Conservation (phyloP, 2,329 filamentous ascomycete genomes). For the Ophiostoma sp. region DNA sequence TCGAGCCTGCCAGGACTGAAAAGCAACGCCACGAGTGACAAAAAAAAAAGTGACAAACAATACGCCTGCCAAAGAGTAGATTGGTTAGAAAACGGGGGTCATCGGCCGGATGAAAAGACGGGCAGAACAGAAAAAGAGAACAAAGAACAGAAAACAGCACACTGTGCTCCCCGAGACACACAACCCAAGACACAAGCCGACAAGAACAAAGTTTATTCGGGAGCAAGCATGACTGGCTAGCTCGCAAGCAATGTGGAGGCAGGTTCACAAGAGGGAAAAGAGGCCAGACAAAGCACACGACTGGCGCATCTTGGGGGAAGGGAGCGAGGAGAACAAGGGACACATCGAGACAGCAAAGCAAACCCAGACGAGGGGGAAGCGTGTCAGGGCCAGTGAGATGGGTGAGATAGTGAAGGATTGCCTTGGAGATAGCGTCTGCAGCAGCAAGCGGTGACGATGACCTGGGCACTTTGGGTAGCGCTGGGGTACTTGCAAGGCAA, state of each 20-base stretch:
- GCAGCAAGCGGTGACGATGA: background rate
- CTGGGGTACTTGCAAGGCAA: background rate
- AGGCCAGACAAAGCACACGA: background rate
- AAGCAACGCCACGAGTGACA: too few relatives aligned
- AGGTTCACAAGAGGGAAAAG: background rate
- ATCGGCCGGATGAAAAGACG: background rate
- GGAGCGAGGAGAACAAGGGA: background rate
- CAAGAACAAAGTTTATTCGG: background rate
- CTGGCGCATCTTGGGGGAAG: conserved; percentile 4
- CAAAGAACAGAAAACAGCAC: background rate
- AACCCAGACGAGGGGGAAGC: background rate
- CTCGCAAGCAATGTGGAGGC: background rate
- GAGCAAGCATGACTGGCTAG: background rate
- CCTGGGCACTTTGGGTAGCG: background rate
- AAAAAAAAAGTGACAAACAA: too few relatives aligned
- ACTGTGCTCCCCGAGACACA: background rate
- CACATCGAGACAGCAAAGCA: background rate
- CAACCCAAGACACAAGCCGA: background rate
- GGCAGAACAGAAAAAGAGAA: background rate
- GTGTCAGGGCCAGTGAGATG: background rate
- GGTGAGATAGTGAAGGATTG: background rate
- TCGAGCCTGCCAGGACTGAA: too few relatives aligned
- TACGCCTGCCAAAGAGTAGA: background rate
- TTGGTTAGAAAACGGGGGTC: conserved; percentile 4
- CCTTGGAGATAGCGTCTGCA: background rate